A percentile compares a stretch with the other conserved stretches of the same genome.
phyloP scores from a whole-genome alignment of 2,329 filamentous ascomycete genomes.

The Sordariomycetes sp. region DNA sequence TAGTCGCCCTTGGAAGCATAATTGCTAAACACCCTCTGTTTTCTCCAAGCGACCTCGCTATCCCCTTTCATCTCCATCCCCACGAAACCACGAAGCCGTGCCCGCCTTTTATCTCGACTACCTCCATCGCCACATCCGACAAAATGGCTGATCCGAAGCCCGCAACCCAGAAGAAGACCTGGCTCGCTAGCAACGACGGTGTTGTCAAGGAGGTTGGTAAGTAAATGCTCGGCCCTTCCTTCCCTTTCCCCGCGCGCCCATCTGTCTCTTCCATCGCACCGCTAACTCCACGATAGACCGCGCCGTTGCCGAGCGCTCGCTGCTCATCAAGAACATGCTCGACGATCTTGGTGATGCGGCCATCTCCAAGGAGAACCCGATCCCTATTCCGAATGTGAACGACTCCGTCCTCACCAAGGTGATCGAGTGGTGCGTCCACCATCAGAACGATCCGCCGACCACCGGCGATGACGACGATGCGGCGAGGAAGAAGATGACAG shows the following conservation, averaged over 20 bases:
- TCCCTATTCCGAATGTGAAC: conserved; percentile 89
- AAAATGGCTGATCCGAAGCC: conserved; percentile 24
- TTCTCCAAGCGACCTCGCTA: neutral
- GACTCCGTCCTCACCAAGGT: conserved; percentile 92
- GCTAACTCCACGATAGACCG: conserved; percentile 44
- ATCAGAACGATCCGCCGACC: conserved; percentile 78
- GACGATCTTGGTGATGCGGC: conserved; percentile 71
- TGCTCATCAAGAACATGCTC: conserved; percentile 97
- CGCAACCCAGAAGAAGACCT: conserved; percentile 26
- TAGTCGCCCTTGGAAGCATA: neutral
- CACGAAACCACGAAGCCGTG: neutral
- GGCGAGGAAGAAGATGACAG: conserved; percentile 93
- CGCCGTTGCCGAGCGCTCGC: conserved; percentile 76
- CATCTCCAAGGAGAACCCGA: conserved; percentile 48
- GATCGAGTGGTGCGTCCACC: conserved; percentile 95
- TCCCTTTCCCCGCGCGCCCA: conserved; percentile 3
- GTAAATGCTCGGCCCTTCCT: conserved; percentile 12
- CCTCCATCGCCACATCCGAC: neutral
- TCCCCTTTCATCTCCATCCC: neutral
- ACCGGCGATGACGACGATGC: conserved; percentile 83
- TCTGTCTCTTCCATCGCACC: neutral
- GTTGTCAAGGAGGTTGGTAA: conserved; percentile 34
- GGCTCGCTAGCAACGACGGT: conserved; percentile 40
- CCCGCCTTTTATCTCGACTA: neutral
- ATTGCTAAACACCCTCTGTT: neutral